Evolutionary conservation across 805 yeast species (phyloP), one percentile per base, ranked within the genome.

Genomic region (Cyberlindnera mycetangii): DNA sequence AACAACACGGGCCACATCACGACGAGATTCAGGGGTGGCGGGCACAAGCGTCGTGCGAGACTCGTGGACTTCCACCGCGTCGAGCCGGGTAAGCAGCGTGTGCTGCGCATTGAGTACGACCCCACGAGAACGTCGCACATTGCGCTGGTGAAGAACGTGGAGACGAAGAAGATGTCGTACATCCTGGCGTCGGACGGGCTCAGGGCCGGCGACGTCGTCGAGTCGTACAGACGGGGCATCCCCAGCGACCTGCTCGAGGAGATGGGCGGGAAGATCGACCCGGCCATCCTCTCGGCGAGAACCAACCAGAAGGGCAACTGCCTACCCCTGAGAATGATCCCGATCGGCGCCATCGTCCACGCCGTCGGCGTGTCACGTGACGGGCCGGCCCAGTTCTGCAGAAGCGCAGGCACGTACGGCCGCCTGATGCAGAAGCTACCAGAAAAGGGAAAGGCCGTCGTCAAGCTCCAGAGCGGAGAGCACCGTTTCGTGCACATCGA

Each of bases 11-110:
- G 99, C 54, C 76, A 78, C 54, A 88, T 93, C 58, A 89, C 96
- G 5, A 85, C 88, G 37, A 80, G 99, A 62, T 97, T 93, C 65
- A 81, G 95, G 65, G 99, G 98, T 64, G 99, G 99, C 58, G 98
- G 98, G 28, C 93, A 86, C 64, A 87, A 86, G 65, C 83, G 92
- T 60, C 80, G 99, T 66, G 75, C 87, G 32, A 79, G 99, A 58
- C 64, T 87, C 27, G 75, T 93, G 18, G 99, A 93, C 66, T 83
- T 82, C 58, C 69, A 72, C 55, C 78, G 99, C 60, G 58, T 64
- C 32, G 75, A 64, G 3, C 67, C 81, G 1, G 98, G 97, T 21
- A 76, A 74, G 35, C 93, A 88, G 56, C 75, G 77, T 25, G 97
- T 93, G 18, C 69, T 81, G 51, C 76, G 99, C 64, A 87, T 93